phyloP scores from a whole-genome alignment of 352 stramenopile genomes.

The Pythium vanterpoolii region DNA sequence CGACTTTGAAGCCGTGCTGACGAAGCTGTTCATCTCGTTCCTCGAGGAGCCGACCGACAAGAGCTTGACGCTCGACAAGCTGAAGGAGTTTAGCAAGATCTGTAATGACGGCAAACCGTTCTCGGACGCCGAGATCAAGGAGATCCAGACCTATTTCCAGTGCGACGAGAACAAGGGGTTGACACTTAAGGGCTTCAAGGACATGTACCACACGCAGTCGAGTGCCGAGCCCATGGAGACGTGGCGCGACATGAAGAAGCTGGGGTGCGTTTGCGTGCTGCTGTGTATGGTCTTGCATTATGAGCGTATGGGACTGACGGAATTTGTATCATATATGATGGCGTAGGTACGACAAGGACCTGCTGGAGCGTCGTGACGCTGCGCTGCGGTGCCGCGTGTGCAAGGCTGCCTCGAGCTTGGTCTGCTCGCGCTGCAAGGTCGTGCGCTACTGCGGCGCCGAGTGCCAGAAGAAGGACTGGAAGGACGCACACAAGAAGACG shows the following conservation, averaged over 20 bases:
- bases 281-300: not conserved
- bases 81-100: slow-evolving; percentile 87
- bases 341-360: slow-evolving; percentile 61
- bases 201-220: slow-evolving; percentile 91
- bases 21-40: slow-evolving; percentile 84
- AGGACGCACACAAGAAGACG: slow-evolving; percentile 78
- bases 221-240: slow-evolving; percentile 87
- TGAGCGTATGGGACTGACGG: slow-evolving; percentile 2
- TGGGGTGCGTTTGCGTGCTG: slow-evolving; percentile 60
- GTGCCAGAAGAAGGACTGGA: slow-evolving; percentile 90
- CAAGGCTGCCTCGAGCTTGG: slow-evolving; percentile 67
- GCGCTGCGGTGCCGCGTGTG: slow-evolving; percentile 79
- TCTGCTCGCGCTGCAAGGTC: slow-evolving; percentile 86
- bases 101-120: slow-evolving; percentile 88
- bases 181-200: slow-evolving; percentile 87
- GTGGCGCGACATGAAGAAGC: slow-evolving; percentile 88
- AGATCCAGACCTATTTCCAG: slow-evolving; percentile 91
- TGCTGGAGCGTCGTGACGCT: slow-evolving; percentile 68
- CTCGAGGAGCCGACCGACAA: slow-evolving; percentile 75
- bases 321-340: not conserved
- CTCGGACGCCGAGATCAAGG: slow-evolving; percentile 86
- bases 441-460: slow-evolving; percentile 85
- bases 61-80: slow-evolving; percentile 79
- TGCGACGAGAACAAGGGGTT: slow-evolving; percentile 89
- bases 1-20: slow-evolving; percentile 84